Base-by-base conservation (phyloP, 768 basidiomycete genomes). In the Phaeotremella fagi region DNA sequence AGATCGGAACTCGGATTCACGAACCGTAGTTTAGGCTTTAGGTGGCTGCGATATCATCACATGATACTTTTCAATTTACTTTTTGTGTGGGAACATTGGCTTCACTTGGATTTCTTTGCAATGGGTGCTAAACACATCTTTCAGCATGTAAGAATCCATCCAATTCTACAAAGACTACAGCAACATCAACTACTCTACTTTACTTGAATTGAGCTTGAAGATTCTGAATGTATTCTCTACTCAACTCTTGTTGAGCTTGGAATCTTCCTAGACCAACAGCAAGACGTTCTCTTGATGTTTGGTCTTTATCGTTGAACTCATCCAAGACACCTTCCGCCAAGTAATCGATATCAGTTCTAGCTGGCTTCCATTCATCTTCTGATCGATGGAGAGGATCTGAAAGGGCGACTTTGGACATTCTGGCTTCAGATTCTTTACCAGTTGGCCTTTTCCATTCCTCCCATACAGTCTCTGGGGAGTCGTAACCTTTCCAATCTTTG, bases 291-390 rank as follows among this genome's bases (percentile, higher is more conserved):
- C 47, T 50, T 18, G 66, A 64, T 11, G 60, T 48, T 24, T 56
- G 53, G 50, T 72, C 70, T 28, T 52, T 55, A 38, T 70, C 57
- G 48, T 58, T 68, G 47, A 46, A 50, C 47, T 66, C 56, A 51
- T 70, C 68, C 26, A 72, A 45, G 3, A 64, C 68, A 16, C 66
- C 66, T 18, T 60, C 59, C 2, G 56, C 70, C 26, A 65, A 50
- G 37, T 65, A 68, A 29, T 68, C 57, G 20, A 63, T 43, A 15
- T 61, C 61, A 16, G 56, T 50, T 15, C 35, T 45, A 9, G 58
- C 54, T 5, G 52, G 50, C 48, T 63, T 52, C 52, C 54, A 65
- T 28, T 65, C 65, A 3, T 37, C 26, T 43, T 52, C 45, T 29
- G 47, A 31, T 25, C 50, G 59, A 42, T 31, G 45, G 3, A 68